Evolutionary conservation across 192 early-diverging fungal species (phyloP).

Genomic region (Dissophora globulifera): DNA sequence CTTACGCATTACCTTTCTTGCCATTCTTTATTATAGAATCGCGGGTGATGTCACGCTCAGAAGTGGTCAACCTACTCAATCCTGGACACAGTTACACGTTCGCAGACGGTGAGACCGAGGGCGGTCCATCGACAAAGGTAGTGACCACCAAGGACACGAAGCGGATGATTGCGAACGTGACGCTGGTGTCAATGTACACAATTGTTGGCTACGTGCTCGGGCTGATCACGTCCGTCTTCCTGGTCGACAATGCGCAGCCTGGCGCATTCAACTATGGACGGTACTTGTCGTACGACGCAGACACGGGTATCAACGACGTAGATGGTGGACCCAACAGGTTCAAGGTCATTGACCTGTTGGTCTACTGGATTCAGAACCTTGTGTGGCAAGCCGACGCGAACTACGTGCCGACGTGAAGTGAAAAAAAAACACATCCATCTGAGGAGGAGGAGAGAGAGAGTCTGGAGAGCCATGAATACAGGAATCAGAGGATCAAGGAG

Average conservation of each 20-base stretch:
- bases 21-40: constrained; percentile 24
- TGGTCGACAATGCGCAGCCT: constrained; percentile 31
- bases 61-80: constrained; percentile 30
- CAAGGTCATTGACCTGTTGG: constrained; percentile 47
- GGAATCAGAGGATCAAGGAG: no score
- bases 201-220: constrained; percentile 47
- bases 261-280: constrained; percentile 40
- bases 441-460: no score
- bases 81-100: neutral
- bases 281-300: constrained; percentile 36
- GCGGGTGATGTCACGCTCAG: constrained; percentile 20
- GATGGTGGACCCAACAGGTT: constrained; percentile 29
- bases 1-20: no score
- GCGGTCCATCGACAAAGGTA: constrained; percentile 7
- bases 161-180: constrained; percentile 37
- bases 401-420: constrained; percentile 34
- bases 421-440: no score
- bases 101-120: neutral
- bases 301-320: constrained; percentile 5
- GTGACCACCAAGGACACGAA: constrained; percentile 37
- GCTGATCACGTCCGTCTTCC: constrained; percentile 43
- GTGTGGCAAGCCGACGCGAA: constrained; percentile 44
- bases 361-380: constrained; percentile 49
- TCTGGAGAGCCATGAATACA: no score
- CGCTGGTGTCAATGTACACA: constrained; percentile 45